Evolutionary conservation across 768 basidiomycete genomes (phyloP).

Genomic region (Aureoboletus auriporus): DNA sequence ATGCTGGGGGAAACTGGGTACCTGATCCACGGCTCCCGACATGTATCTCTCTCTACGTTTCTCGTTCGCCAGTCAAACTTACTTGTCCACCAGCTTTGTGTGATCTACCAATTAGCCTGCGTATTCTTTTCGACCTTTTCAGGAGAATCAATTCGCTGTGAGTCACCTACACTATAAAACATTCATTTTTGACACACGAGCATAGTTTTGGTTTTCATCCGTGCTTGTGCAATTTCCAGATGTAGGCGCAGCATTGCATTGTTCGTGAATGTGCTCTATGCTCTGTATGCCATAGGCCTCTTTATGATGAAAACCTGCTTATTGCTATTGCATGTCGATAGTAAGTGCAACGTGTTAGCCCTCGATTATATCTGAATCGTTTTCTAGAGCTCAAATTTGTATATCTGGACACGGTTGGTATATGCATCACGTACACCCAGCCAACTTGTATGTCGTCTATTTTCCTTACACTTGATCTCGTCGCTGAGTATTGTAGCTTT

Average conservation of each 20-base stretch:
- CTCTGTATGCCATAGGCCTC: background rate
- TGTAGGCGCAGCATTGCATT: background rate
- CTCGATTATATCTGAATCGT: background rate
- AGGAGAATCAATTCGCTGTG: conserved; percentile 1
- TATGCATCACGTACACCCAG: background rate
- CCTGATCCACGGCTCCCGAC: background rate
- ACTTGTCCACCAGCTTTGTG: background rate
- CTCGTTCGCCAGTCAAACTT: background rate
- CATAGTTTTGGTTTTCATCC: conserved; percentile 1
- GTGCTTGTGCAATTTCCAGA: background rate
- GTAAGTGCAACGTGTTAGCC: no score
- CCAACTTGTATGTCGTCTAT: background rate
- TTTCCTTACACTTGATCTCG: no score
- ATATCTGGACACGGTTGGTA: background rate
- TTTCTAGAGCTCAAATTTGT: background rate
- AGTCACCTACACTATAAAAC: background rate
- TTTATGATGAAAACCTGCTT: no score
- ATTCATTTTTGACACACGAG: background rate
- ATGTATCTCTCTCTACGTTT: background rate
- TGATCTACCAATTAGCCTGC: background rate
- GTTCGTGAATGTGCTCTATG: background rate
- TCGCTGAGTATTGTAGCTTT: no score
- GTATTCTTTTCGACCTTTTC: background rate
- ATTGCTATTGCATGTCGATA: no score
- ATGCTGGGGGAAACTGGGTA: conserved; percentile 4